Base-by-base conservation (phyloP, 2,329 filamentous ascomycete genomes). In the Botrytis cinerea region DNA sequence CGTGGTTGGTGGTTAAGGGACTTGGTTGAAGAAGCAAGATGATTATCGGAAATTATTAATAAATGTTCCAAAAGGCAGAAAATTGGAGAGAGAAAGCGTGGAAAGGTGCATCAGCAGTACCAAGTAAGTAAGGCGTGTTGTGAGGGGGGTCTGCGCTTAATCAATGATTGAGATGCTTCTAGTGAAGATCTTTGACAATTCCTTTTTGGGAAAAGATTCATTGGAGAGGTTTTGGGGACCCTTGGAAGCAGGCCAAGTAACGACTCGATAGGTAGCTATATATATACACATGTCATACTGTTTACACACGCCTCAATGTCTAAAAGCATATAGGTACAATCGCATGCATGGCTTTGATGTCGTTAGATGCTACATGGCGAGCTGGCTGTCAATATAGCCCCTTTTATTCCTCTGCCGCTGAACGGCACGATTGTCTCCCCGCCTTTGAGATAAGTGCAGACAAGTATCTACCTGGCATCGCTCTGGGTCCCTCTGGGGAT, bases 41-140 rank as follows among this genome's bases (percentile, higher is more conserved):
- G 68, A 40, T 71, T 64, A 66, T 71, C 70, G 70, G 70, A 64
- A 71, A 71, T 71, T 71, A 64, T 43, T 66, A 40, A 54, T 20
- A 9, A 62, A 67, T 51, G 63, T 66, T 71, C 70, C 45, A 71
- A 40, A 51, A 18, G 35, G 60, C n/a, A 48, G 63, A 67, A 70
- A 28, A 32, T 35, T 5, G 51, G 51, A 54, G n/a, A 54, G 48
- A 7, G 38, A 38, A 38, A 38, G 38, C 38, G 38, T 38, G 38
- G 25, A 54, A 54, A n/a, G 48, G 48, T n/a, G 7, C 48, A 25
- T 6, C n/a, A 9, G 38, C 8, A 38, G 38, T 38, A 38, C 38
- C 8, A 38, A 54, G 48, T 54, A n/a, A n/a, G 48, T 54, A 54
- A 54, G 48, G 48, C 16, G 48, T n/a, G 18, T 25, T 28, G 54